Conservation (phyloP, 768 basidiomycete genomes). For the Termitomyces sp. region DNA sequence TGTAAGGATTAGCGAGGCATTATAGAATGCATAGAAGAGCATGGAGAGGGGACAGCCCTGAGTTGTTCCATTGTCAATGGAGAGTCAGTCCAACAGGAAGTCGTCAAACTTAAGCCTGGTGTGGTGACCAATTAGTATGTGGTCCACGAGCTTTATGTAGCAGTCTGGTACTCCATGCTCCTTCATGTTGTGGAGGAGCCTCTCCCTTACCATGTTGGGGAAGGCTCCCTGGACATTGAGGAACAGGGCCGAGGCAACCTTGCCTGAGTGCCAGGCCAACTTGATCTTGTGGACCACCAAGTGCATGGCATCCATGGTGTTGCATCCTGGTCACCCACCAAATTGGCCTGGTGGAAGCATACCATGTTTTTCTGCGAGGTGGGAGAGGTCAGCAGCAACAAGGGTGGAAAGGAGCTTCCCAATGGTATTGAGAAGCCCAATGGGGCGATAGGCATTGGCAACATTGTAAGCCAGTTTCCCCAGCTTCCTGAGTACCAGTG, state of each 20-base stretch:
- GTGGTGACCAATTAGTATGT: not conserved
- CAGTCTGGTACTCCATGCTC: constrained; percentile 8
- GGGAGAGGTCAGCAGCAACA: constrained; percentile 21
- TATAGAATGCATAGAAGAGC: too few relatives aligned
- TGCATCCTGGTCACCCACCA: constrained; percentile 34
- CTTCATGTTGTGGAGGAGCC: constrained; percentile 27
- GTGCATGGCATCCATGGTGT: constrained; percentile 33
- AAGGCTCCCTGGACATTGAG: constrained; percentile 43
- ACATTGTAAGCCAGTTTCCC: constrained; percentile 32
- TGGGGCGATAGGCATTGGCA: constrained; percentile 31
- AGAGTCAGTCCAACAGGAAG: constrained; percentile 14
- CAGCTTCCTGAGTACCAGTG: constrained; percentile 31
- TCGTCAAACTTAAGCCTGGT: constrained; percentile 20
- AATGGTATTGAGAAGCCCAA: constrained; percentile 33
- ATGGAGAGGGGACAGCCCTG: too few relatives aligned
- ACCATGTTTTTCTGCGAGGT: not conserved
- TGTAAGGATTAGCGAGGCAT: too few relatives aligned
- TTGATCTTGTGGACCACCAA: constrained; percentile 12
- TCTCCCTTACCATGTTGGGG: constrained; percentile 29
- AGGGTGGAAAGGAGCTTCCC: too few relatives aligned
- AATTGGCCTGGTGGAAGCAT: constrained; percentile 32
- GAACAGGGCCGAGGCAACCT: constrained; percentile 34
- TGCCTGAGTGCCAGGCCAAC: constrained; percentile 27
- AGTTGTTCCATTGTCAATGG: not conserved
- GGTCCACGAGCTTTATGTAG: not conserved